phyloP scores from a whole-genome alignment of 441 rosid genomes.

The Brassica balearica region DNA sequence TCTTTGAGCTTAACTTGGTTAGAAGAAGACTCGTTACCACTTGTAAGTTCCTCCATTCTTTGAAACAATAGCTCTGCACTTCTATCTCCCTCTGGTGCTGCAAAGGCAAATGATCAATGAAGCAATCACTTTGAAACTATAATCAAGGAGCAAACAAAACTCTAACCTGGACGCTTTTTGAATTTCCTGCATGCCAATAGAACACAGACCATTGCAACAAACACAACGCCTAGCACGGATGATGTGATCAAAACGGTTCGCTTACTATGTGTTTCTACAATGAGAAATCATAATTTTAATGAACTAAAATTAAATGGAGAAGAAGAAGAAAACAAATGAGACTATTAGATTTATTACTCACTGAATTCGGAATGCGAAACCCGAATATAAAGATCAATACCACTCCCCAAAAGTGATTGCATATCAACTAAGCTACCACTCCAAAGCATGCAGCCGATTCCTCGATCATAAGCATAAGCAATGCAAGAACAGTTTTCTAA shows the following conservation, averaged over 20 bases:
- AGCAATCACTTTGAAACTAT: background rate
- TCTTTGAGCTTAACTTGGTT: background rate
- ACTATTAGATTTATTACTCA: background rate
- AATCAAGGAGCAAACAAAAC: background rate
- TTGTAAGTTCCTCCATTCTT: background rate
- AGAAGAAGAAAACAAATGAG: background rate
- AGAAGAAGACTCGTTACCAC: background rate
- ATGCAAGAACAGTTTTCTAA: constrained; percentile 58
- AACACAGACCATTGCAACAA: background rate
- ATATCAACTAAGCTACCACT: constrained; percentile 46
- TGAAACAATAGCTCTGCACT: background rate
- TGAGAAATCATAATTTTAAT: background rate
- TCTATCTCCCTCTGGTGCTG: background rate
- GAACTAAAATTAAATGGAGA: no score
- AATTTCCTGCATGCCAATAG: background rate
- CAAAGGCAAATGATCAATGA: background rate
- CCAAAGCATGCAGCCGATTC: constrained; percentile 61
- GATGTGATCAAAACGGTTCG: background rate
- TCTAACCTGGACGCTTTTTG: background rate
- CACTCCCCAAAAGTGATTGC: constrained; percentile 45
- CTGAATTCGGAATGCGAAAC: background rate
- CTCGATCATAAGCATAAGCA: constrained; percentile 54
- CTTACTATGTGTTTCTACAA: background rate
- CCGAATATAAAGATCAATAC: constrained; percentile 41
- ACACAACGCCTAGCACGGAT: background rate